A percentile compares a stretch with the other conserved stretches of the same genome.
These are phyloP conservation scores for Dactylonectria estremocensis DNA, from an alignment of 2,329 filamentous ascomycete genomes.

Conservation along the genomic window DNA sequence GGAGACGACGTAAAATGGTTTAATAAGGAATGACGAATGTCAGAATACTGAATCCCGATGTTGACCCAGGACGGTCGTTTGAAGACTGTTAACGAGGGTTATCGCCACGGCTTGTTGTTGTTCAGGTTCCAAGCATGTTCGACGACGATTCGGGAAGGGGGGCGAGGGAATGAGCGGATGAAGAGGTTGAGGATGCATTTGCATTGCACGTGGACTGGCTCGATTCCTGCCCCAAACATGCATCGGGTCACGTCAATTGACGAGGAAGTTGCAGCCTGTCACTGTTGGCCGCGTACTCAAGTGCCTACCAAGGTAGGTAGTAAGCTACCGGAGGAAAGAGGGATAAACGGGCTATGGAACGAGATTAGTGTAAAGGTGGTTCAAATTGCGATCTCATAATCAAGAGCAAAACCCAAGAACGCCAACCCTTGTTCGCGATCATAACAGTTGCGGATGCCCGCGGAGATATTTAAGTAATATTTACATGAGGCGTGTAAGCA, in stretches of 20 bases:
- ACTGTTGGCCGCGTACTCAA: too few species aligned
- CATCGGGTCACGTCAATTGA: too few species aligned
- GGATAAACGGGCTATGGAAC: not conserved
- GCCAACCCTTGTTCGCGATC: constrained; percentile 1
- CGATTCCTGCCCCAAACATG: not conserved
- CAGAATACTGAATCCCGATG: not conserved
- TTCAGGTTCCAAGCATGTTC: not conserved
- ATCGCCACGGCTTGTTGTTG: not conserved
- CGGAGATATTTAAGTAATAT: constrained; percentile 4
- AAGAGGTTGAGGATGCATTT: not conserved
- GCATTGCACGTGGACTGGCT: not conserved
- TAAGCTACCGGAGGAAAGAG: not conserved
- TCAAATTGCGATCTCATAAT: not conserved
- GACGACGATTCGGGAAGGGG: not conserved
- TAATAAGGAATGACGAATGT: constrained; percentile 21
- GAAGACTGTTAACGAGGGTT: not conserved
- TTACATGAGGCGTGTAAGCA: constrained; percentile 7
- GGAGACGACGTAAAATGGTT: not conserved
- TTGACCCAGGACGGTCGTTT: not conserved
- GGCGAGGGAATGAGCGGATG: not conserved
- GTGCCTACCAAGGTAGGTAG: not conserved
- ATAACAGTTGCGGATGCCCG: constrained; percentile 17
- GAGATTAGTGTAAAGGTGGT: not conserved
- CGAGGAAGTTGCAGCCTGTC: not conserved
- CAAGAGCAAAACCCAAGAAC: not conserved